phyloP scores from a whole-genome alignment of 2,329 filamentous ascomycete species.

The Zymoseptoria passerinii region DNA sequence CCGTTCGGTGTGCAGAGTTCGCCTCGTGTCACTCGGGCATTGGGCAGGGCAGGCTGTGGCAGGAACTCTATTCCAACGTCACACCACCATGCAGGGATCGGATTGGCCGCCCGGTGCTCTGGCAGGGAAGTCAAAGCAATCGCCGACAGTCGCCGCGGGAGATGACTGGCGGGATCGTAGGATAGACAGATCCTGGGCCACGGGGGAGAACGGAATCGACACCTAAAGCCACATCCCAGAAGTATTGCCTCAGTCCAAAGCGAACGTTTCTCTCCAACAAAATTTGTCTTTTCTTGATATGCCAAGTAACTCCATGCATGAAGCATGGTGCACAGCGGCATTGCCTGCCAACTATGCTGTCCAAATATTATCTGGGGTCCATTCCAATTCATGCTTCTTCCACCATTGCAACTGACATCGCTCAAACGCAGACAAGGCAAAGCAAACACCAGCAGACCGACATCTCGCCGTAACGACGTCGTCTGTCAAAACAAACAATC shows the following conservation, averaged over 20 bases:
- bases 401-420: background rate
- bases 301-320: background rate
- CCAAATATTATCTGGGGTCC: background rate
- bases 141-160: background rate
- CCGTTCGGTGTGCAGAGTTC: too few species aligned
- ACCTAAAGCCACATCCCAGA: too few species aligned
- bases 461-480: background rate
- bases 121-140: background rate
- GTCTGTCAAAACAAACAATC: background rate
- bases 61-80: background rate
- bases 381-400: background rate
- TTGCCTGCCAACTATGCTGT: background rate
- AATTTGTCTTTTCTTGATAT: background rate
- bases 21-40: background rate
- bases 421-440: background rate
- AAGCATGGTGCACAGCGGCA: background rate
- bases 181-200: too few species aligned
- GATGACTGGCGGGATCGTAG: background rate
- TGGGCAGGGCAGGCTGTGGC: background rate
- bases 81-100: background rate
- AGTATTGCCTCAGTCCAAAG: too few species aligned
- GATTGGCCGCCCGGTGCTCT: background rate
- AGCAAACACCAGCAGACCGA: background rate
- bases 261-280: background rate
- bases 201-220: background rate